A percentile compares a stretch with the other conserved stretches of the same genome.
Conservation (phyloP, 2,329 filamentous ascomycete species). For the Orbilia brochopaga region DNA sequence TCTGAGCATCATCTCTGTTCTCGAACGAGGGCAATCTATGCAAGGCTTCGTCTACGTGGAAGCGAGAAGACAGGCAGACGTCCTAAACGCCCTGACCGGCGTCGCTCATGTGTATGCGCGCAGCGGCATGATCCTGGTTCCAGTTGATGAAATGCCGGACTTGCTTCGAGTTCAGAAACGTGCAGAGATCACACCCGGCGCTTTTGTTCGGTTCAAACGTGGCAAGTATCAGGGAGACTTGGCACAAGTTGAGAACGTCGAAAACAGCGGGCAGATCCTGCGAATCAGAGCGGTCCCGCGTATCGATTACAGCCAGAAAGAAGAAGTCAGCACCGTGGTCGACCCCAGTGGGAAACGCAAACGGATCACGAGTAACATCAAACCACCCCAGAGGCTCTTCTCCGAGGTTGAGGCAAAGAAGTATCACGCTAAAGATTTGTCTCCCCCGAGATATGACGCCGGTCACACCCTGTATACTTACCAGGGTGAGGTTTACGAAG, state of each 20-base stretch:
- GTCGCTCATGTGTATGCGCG: constrained; percentile 89
- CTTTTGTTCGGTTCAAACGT: constrained; percentile 86
- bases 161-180: constrained; percentile 89
- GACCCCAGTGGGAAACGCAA: constrained; percentile 74
- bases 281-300: constrained; percentile 86
- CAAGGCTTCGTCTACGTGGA: constrained; percentile 95
- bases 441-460: constrained; percentile 61
- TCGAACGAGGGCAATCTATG: constrained; percentile 88
- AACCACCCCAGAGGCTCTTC: constrained; percentile 87
- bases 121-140: constrained; percentile 83
- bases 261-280: constrained; percentile 88
- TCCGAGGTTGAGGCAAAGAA: constrained; percentile 92
- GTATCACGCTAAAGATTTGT: constrained; percentile 72
- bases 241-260: constrained; percentile 88
- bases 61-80: constrained; percentile 83
- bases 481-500: constrained; percentile 85
- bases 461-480: constrained; percentile 78
- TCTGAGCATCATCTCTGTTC: constrained; percentile 83
- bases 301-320: constrained; percentile 86
- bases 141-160: constrained; percentile 97
- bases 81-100: constrained; percentile 79
- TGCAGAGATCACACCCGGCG: constrained; percentile 80
- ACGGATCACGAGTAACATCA: constrained; percentile 68
- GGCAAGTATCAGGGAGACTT: constrained; percentile 86
- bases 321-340: constrained; percentile 67